Conservation (phyloP, 805 yeast genomes). For the Candida odintsovae region DNA sequence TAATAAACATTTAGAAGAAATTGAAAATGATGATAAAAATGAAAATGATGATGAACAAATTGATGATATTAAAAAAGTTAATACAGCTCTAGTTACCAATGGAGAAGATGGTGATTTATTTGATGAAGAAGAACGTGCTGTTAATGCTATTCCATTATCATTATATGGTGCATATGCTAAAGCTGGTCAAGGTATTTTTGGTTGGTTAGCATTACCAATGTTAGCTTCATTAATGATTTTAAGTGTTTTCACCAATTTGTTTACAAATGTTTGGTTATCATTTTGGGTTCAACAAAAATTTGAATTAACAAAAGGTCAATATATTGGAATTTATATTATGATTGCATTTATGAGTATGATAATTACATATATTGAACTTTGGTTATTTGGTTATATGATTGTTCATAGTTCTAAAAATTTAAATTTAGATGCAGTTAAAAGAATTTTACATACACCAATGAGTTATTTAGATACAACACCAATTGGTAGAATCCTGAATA, state of each 20-base stretch:
- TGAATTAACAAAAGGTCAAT: constrained; percentile 39
- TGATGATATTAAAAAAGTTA: neutral
- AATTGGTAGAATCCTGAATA: constrained; percentile 71
- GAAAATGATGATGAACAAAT: neutral
- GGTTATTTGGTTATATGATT: constrained; percentile 7
- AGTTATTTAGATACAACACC: constrained; percentile 78
- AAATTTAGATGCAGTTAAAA: constrained; percentile 44
- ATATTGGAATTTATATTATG: constrained; percentile 61
- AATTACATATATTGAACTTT: constrained; percentile 34
- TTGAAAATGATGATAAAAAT: neutral
- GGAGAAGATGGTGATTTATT: constrained; percentile 11
- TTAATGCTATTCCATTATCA: constrained; percentile 29
- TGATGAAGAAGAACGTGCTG: constrained; percentile 31
- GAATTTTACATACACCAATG: constrained; percentile 70
- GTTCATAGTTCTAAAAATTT: constrained; percentile 11
- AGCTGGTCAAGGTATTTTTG: constrained; percentile 38
- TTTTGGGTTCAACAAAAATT: constrained; percentile 65
- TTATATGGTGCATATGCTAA: constrained; percentile 30
- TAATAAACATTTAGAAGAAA: constrained; percentile 2
- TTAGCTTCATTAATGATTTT: constrained; percentile 11
- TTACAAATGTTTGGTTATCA: constrained; percentile 69
- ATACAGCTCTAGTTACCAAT: neutral
- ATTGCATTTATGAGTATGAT: constrained; percentile 43
- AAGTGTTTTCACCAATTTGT: constrained; percentile 48
- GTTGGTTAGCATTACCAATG: constrained; percentile 22